Evolutionary conservation across 169 alveolate genomes (phyloP), one percentile per base, ranked within the genome.

Genomic region (Sarcocystis neurona): DNA sequence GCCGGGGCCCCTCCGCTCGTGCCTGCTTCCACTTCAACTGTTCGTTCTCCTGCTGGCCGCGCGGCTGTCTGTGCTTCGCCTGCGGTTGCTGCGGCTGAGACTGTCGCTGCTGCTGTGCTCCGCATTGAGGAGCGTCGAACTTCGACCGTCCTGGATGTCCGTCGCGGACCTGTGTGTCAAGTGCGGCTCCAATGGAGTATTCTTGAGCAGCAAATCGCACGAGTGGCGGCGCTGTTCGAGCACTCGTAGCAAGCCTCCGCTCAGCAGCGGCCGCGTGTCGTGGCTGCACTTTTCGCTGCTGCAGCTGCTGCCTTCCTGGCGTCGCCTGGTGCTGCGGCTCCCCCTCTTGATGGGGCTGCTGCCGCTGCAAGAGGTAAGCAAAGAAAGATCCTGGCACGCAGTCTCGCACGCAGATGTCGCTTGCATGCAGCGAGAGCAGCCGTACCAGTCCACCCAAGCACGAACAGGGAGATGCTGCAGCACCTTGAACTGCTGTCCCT

Each of bases 351-450:
- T 39, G 82, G 34, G 34, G 46, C 5, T 72, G 32, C 34, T n/a
- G n/a, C n/a, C n/a, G n/a, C 48, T 39, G 82, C 53, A 72, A 47
- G 23, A 72, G 23, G 82, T 39, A 32, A n/a, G 82, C 18, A 18
- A 72, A 72, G 58, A 72, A 30, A 6, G 82, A 72, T 27, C 8
- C 2, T 1, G 56, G 32, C 39, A 72, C 82, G 34, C 34, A 20
- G 46, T 72, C 82, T 2, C 34, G 6, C 50, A 72, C 82, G 58
- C 43, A n/a, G 53, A 72, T 39, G 58, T 72, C 46, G 82, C 41
- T 48, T 10, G 41, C 23, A 27, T 39, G 47, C 66, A 53, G 23
- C 12, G 30, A 53, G 30, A 53, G 23, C 30, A 53, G 66, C 66
- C 23, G 12, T 12, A n/a, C n/a, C n/a, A n/a, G n/a, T n/a, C n/a